Evolutionary conservation across 1,139 yeast genomes (phyloP).

Genomic region (Geotrichum aggregatum): DNA sequence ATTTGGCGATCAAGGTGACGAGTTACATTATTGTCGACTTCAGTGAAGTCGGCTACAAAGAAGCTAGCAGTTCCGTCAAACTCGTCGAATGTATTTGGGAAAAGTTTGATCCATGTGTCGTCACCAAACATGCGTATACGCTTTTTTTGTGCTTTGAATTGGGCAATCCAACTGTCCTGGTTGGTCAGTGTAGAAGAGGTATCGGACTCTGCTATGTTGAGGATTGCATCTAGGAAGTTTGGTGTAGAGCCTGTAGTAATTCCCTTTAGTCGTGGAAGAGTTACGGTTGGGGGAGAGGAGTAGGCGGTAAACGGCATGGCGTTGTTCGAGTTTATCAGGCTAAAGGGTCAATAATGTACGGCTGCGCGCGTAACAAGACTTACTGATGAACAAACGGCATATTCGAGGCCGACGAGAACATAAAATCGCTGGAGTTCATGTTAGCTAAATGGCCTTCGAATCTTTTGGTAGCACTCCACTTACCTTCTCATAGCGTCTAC

Average conservation of each 20-base stretch:
- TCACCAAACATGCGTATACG: conserved; percentile 86
- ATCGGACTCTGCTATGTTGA: conserved; percentile 92
- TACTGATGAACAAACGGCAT: conserved; percentile 61
- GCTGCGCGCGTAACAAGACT: background rate
- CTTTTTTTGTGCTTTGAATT: conserved; percentile 47
- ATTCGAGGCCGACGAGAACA: conserved; percentile 57
- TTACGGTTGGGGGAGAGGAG: conserved; percentile 95
- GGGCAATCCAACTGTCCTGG: conserved; percentile 86
- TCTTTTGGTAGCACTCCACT: too few relatives aligned
- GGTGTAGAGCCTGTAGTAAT: conserved; percentile 93
- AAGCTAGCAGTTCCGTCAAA: conserved; percentile 89
- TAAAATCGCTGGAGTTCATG: conserved; percentile 58
- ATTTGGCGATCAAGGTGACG: conserved; percentile 68
- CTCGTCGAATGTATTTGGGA: conserved; percentile 60
- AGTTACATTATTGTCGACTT: conserved; percentile 90
- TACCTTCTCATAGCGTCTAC: conserved; percentile 76
- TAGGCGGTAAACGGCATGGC: conserved; percentile 88
- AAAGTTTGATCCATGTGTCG: conserved; percentile 93
- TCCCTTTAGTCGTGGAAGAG: conserved; percentile 89
- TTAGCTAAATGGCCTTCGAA: background rate
- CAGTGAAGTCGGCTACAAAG: conserved; percentile 89
- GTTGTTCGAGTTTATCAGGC: conserved; percentile 55
- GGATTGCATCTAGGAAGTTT: conserved; percentile 87
- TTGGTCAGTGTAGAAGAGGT: conserved; percentile 65
- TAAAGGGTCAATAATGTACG: conserved; percentile 2